Evolutionary conservation across 495 filamentous ascomycete species (phyloP).

Genomic region (Bacidia gigantensis): DNA sequence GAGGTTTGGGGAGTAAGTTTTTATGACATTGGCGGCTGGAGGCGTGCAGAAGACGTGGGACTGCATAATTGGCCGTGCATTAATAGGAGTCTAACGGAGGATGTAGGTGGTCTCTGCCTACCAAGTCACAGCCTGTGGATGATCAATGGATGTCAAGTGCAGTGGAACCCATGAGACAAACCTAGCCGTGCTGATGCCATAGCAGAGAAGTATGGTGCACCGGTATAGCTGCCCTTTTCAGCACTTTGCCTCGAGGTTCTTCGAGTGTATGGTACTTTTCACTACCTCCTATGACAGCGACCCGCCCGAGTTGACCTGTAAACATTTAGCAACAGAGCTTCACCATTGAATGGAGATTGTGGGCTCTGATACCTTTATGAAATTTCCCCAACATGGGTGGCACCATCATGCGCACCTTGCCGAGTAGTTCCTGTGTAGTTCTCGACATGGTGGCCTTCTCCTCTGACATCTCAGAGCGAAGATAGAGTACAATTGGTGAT

Average conservation of each 20-base stretch:
- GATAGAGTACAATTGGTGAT: no score
- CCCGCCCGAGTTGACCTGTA: conserved; percentile 76
- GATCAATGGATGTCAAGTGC: neutral
- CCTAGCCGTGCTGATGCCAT: conserved; percentile 83
- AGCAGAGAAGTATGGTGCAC: conserved; percentile 94
- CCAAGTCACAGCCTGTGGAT: conserved; percentile 60
- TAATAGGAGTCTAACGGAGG: conserved; percentile 4
- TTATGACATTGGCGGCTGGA: conserved; percentile 76
- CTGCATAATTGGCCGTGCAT: conserved; percentile 29
- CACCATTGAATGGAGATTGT: neutral
- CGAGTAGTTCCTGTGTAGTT: conserved; percentile 58
- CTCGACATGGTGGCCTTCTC: conserved; percentile 36
- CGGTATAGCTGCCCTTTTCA: conserved; percentile 53
- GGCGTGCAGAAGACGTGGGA: conserved; percentile 95
- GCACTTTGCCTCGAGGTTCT: neutral
- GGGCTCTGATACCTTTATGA: conserved; percentile 63
- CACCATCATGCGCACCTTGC: conserved; percentile 77
- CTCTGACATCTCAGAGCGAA: conserved; percentile 14
- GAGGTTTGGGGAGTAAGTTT: conserved; percentile 92
- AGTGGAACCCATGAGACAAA: conserved; percentile 20
- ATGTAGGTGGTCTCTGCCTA: conserved; percentile 23
- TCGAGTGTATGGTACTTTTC: conserved; percentile 46
- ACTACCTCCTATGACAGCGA: conserved; percentile 90
- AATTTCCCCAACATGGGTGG: conserved; percentile 92
- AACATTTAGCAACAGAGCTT: conserved; percentile 6